phyloP scores from a whole-genome alignment of 352 stramenopile genomes.

The Globisporangium rhizosaccharum region DNA sequence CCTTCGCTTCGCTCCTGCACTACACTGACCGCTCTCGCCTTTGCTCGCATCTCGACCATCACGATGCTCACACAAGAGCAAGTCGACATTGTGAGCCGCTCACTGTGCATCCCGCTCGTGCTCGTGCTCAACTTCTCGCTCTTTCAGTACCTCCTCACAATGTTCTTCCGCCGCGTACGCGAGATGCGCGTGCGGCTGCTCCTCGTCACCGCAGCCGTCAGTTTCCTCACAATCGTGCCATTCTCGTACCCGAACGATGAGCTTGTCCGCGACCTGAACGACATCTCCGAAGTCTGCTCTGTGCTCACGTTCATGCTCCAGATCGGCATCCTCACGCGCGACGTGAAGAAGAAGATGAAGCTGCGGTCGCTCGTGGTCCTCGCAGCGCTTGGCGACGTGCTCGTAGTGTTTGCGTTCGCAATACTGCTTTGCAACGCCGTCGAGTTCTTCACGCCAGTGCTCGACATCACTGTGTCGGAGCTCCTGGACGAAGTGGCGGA shows the following conservation, averaged over 20 bases:
- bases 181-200: constrained; percentile 18
- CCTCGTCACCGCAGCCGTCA: constrained; percentile 10
- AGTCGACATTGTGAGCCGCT: background rate
- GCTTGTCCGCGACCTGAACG: constrained; percentile 23
- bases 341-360: constrained; percentile 27
- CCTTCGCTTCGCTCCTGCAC: background rate
- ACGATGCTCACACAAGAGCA: background rate
- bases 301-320: constrained; percentile 34
- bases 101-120: constrained; percentile 17
- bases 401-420: background rate
- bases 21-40: background rate
- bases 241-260: constrained; percentile 17
- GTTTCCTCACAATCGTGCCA: constrained; percentile 21
- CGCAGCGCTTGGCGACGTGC: background rate
- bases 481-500: constrained; percentile 17
- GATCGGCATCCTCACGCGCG: constrained; percentile 25
- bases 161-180: constrained; percentile 21
- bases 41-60: background rate
- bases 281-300: constrained; percentile 26
- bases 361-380: background rate
- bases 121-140: constrained; percentile 39
- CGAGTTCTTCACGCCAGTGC: background rate
- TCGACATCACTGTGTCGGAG: background rate
- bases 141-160: constrained; percentile 30
- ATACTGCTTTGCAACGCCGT: background rate